Base-by-base conservation (phyloP, 306 rosid species). In the Vicia sativa region DNA sequence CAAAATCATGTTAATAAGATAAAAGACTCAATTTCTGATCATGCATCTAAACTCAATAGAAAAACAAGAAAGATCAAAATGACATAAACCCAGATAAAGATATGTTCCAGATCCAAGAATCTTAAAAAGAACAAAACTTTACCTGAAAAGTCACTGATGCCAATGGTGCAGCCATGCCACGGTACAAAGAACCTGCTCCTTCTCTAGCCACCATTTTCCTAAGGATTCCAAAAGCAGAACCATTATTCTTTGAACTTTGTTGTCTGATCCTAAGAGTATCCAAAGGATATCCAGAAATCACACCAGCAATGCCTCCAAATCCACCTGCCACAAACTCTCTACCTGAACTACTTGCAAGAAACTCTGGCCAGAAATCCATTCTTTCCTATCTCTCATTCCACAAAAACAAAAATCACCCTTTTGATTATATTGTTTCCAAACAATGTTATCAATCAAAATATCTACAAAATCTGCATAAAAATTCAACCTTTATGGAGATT, bases 241-340 rank as follows among this genome's bases (percentile, higher is more conserved):
- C 90, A 13, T 77, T 64, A 34, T 34, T 34, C 9, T 5, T 35
- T 1, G 90, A 73, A 71, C 66, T 42, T 15, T 93, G 97, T 39
- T 85, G 90, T 48, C 78, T 77, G 62, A 93, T 28, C 0, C 96
- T 77, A 10, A 93, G 78, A 7, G 99, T 93, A 65, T 93, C 97
- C 7, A 93, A 84, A 1, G 96, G 99, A 59, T 88, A 85, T 41
- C 99, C 97, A 6, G 95, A 83, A 39, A 93, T 9, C 4, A 93
- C 37, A 46, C 97, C 97, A 25, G 99, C 99, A 42, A 81, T 71
- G 49, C 99, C 99, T 46, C 98, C 96, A 65, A 81, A 76, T 0
- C 98, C 97, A 14, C 96, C 96, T 0, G 96, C 98, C 15, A 92
- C 91, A 81, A 92, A 92, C 39, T 92, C 98, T 79, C 64, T 87